Base-by-base conservation (phyloP, 2,329 filamentous ascomycete genomes). In the Fusarium chaquense region DNA sequence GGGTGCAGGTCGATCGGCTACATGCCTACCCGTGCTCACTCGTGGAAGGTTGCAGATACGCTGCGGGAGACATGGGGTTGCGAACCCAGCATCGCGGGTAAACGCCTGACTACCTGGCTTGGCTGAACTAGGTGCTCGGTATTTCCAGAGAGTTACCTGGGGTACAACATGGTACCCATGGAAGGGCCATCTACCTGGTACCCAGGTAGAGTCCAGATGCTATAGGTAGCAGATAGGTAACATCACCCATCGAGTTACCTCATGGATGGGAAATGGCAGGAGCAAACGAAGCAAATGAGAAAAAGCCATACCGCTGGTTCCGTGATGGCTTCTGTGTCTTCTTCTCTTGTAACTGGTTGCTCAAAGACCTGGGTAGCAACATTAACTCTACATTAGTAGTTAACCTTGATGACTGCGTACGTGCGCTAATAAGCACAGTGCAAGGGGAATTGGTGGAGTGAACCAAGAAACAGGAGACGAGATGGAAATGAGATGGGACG, bases 31-130 rank as follows among this genome's bases (percentile, higher is more conserved):
- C 47, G 58, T 62, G 26, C 47, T 35, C 32, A 33, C 32, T 51
- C 36, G 38, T 61, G 47, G 62, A 20, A 65, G 44, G 54, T 65
- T 44, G 62, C 61, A 65, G 62, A 65, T 65, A 65, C 61, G 47
- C 51, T 40, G 32, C 62, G 46, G 52, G 33, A 65, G 46, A 50
- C 46, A 50, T 50, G 46, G 46, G 46, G 32, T 35, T 54, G 41
- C 43, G 43, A 40, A 61, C 47, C 62, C 62, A 50, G 33, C 54
- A 41, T 40, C 46, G 52, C 63, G 65, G 65, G 58, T 67, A 50
- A 32, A 33, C 45, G 26, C 65, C 22, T 50, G 22, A 45, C 20
- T 52, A 26, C 58, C 20, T 50, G 26, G 38, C 36, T 38, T 52
- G 35, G 54, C 54, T 57, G 45, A 47, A 49, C 54, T 41, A 28